phyloP scores from a whole-genome alignment of 176 grass and related monocot genomes.

The Poa pratensis region DNA sequence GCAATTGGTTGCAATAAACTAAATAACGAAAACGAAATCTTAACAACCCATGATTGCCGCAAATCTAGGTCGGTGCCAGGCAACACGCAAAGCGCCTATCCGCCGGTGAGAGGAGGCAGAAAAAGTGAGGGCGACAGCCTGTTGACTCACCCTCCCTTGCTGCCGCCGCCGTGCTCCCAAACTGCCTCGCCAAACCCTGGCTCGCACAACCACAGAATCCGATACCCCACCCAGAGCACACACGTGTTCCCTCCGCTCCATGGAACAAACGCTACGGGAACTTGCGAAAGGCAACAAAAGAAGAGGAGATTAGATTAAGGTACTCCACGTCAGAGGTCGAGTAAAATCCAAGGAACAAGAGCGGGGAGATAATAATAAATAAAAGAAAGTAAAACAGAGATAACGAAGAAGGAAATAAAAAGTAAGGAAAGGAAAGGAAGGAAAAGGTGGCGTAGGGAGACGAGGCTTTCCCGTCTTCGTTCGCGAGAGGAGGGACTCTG shows the following conservation, averaged over 20 bases:
- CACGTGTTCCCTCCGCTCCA: background rate
- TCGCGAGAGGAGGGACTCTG: background rate
- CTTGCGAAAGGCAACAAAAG: background rate
- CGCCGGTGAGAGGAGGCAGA: background rate
- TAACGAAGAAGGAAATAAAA: background rate
- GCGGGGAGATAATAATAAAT: background rate
- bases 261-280: slow-evolving; percentile 10
- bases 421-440: background rate
- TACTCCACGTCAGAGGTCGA: background rate
- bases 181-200: background rate
- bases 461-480: slow-evolving; percentile 1
- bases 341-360: background rate
- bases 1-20: too few species aligned
- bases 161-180: background rate
- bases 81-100: slow-evolving; percentile 6
- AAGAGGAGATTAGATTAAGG: background rate
- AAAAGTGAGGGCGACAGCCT: background rate
- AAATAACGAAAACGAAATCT: too few species aligned
- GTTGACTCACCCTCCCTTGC: background rate
- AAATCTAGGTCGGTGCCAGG: background rate
- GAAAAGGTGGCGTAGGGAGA: slow-evolving; percentile 29
- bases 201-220: slow-evolving; percentile 9
- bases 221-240: background rate
- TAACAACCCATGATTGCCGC: background rate
- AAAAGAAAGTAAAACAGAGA: background rate